phyloP scores from a whole-genome alignment of 2,329 filamentous ascomycete species.

The Dothideomycetes sp. region DNA sequence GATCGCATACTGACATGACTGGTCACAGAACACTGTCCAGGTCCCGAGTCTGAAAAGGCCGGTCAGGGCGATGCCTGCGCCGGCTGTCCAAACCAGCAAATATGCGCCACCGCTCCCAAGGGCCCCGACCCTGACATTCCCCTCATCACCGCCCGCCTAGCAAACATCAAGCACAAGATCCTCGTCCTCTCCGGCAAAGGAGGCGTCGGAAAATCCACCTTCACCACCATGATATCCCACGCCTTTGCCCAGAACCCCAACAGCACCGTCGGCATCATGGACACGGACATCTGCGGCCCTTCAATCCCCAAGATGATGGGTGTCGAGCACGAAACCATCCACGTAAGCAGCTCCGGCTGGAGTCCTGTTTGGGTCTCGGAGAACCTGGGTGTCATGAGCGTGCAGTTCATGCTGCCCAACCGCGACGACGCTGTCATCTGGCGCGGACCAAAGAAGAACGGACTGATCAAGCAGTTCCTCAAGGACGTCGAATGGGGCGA shows the following conservation, averaged over 20 bases:
- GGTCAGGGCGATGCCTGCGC: conserved; percentile 71
- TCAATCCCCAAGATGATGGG: conserved; percentile 99
- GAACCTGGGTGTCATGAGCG: conserved; percentile 90
- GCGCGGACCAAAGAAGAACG: conserved; percentile 97
- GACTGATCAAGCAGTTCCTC: conserved; percentile 92
- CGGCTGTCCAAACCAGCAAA: conserved; percentile 89
- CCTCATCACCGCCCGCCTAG: conserved; percentile 71
- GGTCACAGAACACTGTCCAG: conserved; percentile 74
- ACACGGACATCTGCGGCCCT: conserved; percentile 94
- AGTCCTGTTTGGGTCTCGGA: conserved; percentile 92
- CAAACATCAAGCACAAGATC: conserved; percentile 79
- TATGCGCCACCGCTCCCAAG: conserved; percentile 89
- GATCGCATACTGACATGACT: background rate
- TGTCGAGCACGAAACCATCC: conserved; percentile 85
- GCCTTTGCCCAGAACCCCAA: conserved; percentile 75
- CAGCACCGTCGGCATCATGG: conserved; percentile 84
- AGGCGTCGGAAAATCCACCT: conserved; percentile 92
- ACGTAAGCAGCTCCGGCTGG: conserved; percentile 82
- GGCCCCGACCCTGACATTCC: conserved; percentile 92
- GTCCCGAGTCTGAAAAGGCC: conserved; percentile 64
- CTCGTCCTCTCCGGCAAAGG: conserved; percentile 90
- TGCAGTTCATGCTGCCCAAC: conserved; percentile 95
- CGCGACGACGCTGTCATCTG: conserved; percentile 94
- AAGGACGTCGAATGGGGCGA: conserved; percentile 98
- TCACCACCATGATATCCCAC: conserved; percentile 77